A percentile compares a stretch with the other conserved stretches of the same genome.
These are phyloP conservation scores for Micractinium sp. DNA, from an alignment of 139 green algal species.

Conservation along the genomic window DNA sequence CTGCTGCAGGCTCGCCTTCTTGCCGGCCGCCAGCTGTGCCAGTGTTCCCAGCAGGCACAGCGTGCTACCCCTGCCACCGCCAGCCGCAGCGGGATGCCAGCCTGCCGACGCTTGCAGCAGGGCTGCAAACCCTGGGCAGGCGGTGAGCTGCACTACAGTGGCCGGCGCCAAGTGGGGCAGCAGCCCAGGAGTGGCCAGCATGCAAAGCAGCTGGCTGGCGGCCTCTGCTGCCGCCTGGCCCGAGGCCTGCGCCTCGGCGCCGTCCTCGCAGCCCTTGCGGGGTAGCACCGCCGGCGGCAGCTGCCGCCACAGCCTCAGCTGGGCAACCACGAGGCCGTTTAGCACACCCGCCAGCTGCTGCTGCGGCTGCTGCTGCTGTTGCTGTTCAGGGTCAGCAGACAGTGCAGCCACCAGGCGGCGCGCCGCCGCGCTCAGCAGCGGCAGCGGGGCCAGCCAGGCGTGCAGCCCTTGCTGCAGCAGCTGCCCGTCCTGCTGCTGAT, in stretches of 20 bases:
- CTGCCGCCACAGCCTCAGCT: constrained; percentile 1
- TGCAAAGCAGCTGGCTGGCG: neutral
- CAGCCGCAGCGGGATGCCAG: neutral
- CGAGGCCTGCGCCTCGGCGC: neutral
- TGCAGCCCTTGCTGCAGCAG: constrained; percentile 35
- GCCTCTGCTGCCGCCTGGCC: no score
- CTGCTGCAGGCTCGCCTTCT: constrained; percentile 2
- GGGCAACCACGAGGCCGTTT: neutral
- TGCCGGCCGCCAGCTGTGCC: constrained; percentile 42
- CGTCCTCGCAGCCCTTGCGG: neutral
- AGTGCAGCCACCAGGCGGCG: constrained; percentile 10
- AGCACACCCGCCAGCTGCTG: constrained; percentile 35
- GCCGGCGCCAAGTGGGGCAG: neutral
- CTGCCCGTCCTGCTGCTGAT: constrained; percentile 4
- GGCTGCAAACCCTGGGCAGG: neutral
- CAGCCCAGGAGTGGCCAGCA: constrained; percentile 2
- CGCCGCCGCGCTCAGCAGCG: constrained; percentile 35
- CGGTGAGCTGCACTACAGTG: neutral
- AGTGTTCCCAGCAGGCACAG: constrained; percentile 26
- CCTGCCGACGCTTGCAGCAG: neutral
- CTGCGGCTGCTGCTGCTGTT: neutral
- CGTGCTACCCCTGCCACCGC: neutral
- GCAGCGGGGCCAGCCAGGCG: neutral
- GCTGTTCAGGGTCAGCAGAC: neutral
- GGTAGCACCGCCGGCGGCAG: neutral